Evolutionary conservation across 768 basidiomycete species (phyloP).

Genomic region (Trametes cubensis): DNA sequence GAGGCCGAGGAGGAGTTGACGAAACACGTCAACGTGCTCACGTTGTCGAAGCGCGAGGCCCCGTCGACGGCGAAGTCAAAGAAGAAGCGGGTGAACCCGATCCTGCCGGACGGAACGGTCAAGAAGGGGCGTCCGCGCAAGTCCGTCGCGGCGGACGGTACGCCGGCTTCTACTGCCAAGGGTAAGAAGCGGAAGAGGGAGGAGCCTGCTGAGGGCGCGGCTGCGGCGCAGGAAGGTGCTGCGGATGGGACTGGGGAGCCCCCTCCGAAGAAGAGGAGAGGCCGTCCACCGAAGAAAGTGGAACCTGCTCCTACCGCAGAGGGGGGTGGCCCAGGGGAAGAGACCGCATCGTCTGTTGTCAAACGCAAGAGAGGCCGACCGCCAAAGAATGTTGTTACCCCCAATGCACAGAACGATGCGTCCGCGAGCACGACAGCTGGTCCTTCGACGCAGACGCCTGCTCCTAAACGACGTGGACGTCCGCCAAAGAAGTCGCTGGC

Average conservation of each 20-base stretch:
- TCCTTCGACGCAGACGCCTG: conserved; percentile 8
- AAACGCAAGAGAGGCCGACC: conserved; percentile 17
- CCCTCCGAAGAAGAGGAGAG: conserved; percentile 28
- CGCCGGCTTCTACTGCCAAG: conserved; percentile 21
- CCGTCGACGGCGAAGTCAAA: conserved; percentile 14
- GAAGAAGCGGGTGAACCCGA: conserved; percentile 45
- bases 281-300: conserved; percentile 38
- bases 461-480: conserved; percentile 25
- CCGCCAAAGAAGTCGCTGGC: conserved; percentile 19
- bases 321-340: not conserved
- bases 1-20: conserved; percentile 43
- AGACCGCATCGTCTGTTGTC: not conserved
- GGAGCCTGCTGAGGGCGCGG: conserved; percentile 26
- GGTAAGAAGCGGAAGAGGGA: conserved; percentile 40
- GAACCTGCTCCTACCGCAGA: not conserved
- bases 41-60: conserved; percentile 24
- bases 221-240: conserved; percentile 3
- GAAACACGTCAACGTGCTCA: conserved; percentile 54
- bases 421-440: conserved; percentile 1
- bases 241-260: conserved; percentile 10
- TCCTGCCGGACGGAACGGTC: conserved; percentile 51
- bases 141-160: conserved; percentile 3
- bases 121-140: conserved; percentile 66
- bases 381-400: not conserved
- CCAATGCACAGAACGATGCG: conserved; percentile 4